Evolutionary conservation across 352 stramenopile species (phyloP), one percentile per base, ranked within the genome.

Genomic region (Phytophthora cactorum): DNA sequence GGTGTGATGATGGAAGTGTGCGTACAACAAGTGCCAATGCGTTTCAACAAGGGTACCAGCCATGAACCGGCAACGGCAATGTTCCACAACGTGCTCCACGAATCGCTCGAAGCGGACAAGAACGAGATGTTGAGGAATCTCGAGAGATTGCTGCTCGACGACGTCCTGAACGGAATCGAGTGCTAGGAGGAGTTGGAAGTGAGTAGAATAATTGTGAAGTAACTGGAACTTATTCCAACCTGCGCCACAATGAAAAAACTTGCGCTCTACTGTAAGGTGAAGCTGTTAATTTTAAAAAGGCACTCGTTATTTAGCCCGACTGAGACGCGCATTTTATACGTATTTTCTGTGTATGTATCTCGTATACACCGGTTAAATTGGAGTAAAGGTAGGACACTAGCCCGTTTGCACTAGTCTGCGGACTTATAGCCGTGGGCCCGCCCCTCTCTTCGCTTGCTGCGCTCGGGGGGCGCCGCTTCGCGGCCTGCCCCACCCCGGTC

Each of bases 1-100:
- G 60, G 54, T 25, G 65, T 74, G 0, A 47, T 77, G 11, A 57
- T 78, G 51, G 66, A 78, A 25, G 68, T 68, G 10, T 84, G 75
- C 27, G 68, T 70, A 7, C 61, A 75, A 25, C 59, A 83, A 51
- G 64, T 80, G 0, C 72, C 72, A 5, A 74, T 70, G 45, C 56
- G 8, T 44, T 59, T 45, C 28, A 17, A 44, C n/a, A 9, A 15
- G 41, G 3, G 38, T 15, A 2, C 29, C 1, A 5, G 2, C 12
- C 41, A 50, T n/a, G 47, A 80, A 25, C 58, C 59, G 38, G 57
- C 36, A 22, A 44, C 43, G 12, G 63, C 70, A 6, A 56, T 52
- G 2, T 75, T 59, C 29, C 70, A 77, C 25, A 67, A 78, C 1
- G 3, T 68, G 2, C 7, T 79, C 39, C 55, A 54, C 3, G 49